A percentile compares a stretch with the other conserved stretches of the same genome.
Evolutionary conservation across 805 yeast genomes (phyloP).

Genomic region (Cyberlindnera mrakii): DNA sequence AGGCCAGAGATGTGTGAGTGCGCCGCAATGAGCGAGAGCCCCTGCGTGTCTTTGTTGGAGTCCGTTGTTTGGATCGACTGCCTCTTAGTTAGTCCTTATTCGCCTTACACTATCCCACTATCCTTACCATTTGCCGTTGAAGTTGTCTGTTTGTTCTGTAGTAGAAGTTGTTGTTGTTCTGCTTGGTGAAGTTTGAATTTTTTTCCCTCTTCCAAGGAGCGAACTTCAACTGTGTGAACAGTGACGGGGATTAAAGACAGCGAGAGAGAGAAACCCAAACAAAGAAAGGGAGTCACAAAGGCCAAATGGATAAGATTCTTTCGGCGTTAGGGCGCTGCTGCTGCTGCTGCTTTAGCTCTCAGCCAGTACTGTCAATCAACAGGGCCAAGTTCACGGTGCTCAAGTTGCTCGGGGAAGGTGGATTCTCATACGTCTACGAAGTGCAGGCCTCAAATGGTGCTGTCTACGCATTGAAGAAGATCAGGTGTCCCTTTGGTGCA

Average conservation of each 20-base stretch:
- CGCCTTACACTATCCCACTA: neutral
- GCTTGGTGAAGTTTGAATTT: conserved; percentile 4
- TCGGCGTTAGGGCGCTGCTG: conserved; percentile 7
- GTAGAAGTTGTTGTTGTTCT: conserved; percentile 1
- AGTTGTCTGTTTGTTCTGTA: neutral
- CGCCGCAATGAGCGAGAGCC: conserved; percentile 87
- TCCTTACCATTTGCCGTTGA: neutral
- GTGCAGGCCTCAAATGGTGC: conserved; percentile 48
- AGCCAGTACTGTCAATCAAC: conserved; percentile 59
- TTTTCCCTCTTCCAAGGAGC: conserved; percentile 1
- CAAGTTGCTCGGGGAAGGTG: conserved; percentile 84
- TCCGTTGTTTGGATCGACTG: conserved; percentile 37
- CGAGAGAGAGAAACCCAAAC: neutral
- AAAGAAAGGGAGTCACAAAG: neutral
- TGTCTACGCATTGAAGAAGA: conserved; percentile 73
- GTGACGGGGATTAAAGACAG: neutral
- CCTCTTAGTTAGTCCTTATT: neutral
- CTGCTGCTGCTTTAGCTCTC: conserved; percentile 24
- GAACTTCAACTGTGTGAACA: neutral
- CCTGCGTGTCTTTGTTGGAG: conserved; percentile 44
- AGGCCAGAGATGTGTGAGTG: conserved; percentile 96
- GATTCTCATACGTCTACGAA: conserved; percentile 79
- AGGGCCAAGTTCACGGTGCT: conserved; percentile 55
- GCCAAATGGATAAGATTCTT: conserved; percentile 5
- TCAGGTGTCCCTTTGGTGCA: conserved; percentile 81